Percentiles rank a stretch among this genome's conserved stretches.
phyloP scores from a whole-genome alignment of 169 alveolate species.

The Plasmodium ovale region DNA sequence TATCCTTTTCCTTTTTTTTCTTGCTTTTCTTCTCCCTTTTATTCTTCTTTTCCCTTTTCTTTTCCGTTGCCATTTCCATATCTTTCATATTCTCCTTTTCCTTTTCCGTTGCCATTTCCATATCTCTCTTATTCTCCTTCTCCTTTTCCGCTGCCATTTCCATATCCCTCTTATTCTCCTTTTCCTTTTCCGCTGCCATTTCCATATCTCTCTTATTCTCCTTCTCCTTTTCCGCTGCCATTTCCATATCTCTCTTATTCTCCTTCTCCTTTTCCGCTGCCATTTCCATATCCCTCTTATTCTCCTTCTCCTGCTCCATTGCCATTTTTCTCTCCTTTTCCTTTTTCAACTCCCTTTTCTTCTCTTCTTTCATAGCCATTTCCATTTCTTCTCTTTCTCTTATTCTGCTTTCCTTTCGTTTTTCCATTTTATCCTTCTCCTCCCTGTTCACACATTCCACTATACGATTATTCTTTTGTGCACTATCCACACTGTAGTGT shows the following conservation, averaged over 20 bases:
- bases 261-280: neutral
- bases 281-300: neutral
- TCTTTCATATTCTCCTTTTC: neutral
- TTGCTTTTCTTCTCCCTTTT: constrained; percentile 1
- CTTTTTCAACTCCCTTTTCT: neutral
- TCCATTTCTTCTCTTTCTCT: neutral
- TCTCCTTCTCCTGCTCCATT: neutral
- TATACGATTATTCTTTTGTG: neutral
- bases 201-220: neutral
- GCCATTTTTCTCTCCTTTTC: neutral
- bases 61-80: neutral
- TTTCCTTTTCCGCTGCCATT: neutral
- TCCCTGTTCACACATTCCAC: neutral
- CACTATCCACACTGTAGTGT: neutral
- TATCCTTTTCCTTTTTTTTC: neutral
- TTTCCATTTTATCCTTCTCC: neutral
- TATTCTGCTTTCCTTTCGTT: neutral
- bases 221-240: too few relatives aligned
- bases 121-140: neutral
- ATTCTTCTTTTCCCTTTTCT: neutral
- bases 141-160: constrained; percentile 6
- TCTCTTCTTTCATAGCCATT: neutral
- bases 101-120: neutral
- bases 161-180: neutral
- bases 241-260: neutral